phyloP scores from a whole-genome alignment of 768 basidiomycete species.

The Lentinula lateritia region DNA sequence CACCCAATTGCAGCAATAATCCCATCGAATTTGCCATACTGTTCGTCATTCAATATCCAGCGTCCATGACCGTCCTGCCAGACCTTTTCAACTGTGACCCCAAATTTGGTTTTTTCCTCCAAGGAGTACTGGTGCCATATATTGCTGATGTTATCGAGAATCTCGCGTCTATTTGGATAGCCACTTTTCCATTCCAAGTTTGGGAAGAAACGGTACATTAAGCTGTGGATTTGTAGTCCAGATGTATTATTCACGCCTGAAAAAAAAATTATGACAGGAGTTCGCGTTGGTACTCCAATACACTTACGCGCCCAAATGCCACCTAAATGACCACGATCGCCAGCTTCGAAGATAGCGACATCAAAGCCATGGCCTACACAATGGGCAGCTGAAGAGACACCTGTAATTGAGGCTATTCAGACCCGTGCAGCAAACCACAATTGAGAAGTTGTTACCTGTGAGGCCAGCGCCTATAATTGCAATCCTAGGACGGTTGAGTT shows the following conservation, averaged over 20 bases:
- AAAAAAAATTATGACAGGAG: background rate
- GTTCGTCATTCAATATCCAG: constrained; percentile 2
- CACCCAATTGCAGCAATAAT: constrained; percentile 6
- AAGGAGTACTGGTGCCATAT: constrained; percentile 2
- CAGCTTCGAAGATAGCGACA: background rate
- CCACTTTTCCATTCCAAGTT: constrained; percentile 5
- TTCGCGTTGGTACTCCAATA: background rate
- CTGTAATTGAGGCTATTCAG: background rate
- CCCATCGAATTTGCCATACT: constrained; percentile 6
- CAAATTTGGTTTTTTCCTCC: constrained; percentile 5
- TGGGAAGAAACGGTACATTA: constrained; percentile 7
- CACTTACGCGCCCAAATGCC: constrained; percentile 7
- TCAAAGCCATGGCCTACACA: constrained; percentile 7
- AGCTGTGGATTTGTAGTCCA: constrained; percentile 6
- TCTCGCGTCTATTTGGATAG: constrained; percentile 1
- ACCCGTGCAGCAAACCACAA: background rate
- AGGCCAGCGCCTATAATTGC: constrained; percentile 3
- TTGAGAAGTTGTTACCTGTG: background rate
- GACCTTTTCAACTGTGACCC: constrained; percentile 2
- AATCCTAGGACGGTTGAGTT: background rate
- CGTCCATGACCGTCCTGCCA: constrained; percentile 1
- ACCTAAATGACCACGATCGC: background rate
- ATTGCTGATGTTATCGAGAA: background rate
- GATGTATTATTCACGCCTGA: constrained; percentile 5
- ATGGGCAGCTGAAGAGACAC: constrained; percentile 5